Percentiles rank a stretch among this genome's conserved stretches.
These are phyloP conservation scores for Coprinopsis cinerea DNA, from an alignment of 768 basidiomycete genomes.

Conservation along the genomic window DNA sequence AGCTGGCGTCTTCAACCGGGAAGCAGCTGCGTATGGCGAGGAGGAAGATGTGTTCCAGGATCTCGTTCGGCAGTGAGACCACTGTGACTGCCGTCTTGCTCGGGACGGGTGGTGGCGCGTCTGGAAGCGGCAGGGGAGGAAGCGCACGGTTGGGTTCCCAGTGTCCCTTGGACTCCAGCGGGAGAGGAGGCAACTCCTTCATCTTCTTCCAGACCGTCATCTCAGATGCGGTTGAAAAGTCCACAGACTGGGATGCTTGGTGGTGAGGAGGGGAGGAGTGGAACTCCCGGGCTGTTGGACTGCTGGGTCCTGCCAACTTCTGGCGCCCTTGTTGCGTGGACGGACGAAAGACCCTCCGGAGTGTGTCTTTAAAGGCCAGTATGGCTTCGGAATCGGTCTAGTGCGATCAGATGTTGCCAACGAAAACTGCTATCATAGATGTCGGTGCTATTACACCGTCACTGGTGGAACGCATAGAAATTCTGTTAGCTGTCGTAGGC, in stretches of 20 bases:
- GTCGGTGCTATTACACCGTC: too few relatives aligned
- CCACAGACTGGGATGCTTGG: not conserved
- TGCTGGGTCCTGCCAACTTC: not conserved
- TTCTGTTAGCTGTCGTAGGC: too few relatives aligned
- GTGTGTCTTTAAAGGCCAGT: not conserved
- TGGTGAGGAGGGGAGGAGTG: not conserved
- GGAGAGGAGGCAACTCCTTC: not conserved
- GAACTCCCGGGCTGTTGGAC: not conserved
- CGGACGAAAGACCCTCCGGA: not conserved
- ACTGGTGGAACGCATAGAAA: too few relatives aligned
- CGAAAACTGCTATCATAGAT: too few relatives aligned
- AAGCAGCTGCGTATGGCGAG: slow-evolving; percentile 15
- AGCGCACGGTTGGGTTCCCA: too few relatives aligned
- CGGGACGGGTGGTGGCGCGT: not conserved
- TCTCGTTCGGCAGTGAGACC: slow-evolving; percentile 21
- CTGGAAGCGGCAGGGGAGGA: not conserved
- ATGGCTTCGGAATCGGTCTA: not conserved
- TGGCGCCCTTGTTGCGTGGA: too few relatives aligned
- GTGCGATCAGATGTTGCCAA: not conserved
- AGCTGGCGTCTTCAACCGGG: slow-evolving; percentile 18
- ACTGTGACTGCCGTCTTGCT: slow-evolving; percentile 10
- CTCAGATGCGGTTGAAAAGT: not conserved
- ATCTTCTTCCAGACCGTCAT: not conserved
- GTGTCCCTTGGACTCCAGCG: not conserved
- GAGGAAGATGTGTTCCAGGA: slow-evolving; percentile 22